These are phyloP conservation scores for Penicillium sp. DNA, from an alignment of 2,329 filamentous ascomycete species.

Conservation along the genomic window DNA sequence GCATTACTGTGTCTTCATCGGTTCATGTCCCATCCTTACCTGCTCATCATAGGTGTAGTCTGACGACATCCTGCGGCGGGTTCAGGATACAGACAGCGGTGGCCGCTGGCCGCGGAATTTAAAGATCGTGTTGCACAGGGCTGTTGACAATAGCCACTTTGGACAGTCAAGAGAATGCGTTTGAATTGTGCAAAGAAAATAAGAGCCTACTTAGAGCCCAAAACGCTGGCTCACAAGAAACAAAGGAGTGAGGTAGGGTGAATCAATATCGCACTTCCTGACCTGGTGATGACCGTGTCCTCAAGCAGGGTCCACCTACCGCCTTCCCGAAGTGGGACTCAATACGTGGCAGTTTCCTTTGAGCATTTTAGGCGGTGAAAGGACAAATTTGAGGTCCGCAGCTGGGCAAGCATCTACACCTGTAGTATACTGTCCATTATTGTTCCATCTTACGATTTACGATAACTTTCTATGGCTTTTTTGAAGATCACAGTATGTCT, in stretches of 20 bases:
- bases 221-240: conserved; percentile 15
- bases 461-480: neutral
- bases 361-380: conserved; percentile 18
- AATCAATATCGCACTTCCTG: conserved; percentile 26
- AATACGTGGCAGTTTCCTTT: conserved; percentile 7
- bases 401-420: neutral
- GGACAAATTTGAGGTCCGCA: neutral
- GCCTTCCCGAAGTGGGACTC: conserved; percentile 21
- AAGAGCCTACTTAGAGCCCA: conserved; percentile 4
- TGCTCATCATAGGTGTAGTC: conserved; percentile 99
- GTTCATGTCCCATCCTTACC: conserved; percentile 44
- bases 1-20: neutral
- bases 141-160: conserved; percentile 11
- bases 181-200: neutral
- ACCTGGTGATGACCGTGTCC: conserved; percentile 41
- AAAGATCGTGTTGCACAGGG: conserved; percentile 25
- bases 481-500: neutral
- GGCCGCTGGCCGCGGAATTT: conserved; percentile 28
- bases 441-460: neutral
- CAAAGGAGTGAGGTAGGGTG: conserved; percentile 23
- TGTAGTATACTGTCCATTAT: neutral
- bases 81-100: conserved; percentile 32
- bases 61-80: conserved; percentile 61
- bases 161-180: conserved; percentile 2
- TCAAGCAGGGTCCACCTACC: conserved; percentile 27